Base-by-base conservation (phyloP, 2,329 filamentous ascomycete genomes). In the Cadophora gregata region DNA sequence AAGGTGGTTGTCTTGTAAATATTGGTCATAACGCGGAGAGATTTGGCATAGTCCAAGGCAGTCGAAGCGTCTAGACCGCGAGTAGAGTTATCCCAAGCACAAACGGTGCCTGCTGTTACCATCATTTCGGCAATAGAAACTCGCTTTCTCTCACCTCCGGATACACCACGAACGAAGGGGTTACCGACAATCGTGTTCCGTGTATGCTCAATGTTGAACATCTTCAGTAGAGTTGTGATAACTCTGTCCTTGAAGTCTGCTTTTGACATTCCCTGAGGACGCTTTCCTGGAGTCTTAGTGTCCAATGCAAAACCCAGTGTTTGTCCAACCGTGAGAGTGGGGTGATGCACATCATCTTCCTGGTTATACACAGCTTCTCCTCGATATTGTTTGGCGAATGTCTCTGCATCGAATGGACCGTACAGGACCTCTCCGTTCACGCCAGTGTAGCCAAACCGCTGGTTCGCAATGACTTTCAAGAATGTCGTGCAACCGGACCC, bases 191-290 rank as follows among this genome's bases (percentile, higher is more conserved):
- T 88, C 0, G 94, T 97, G 76, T 93, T 86, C 61, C 88, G 86
- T 0, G 93, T 96, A 78, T 97, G 93, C 77, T 94, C 91, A 63
- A 97, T 97, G 76, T 95, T 96, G 83, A 97, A 96, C 91, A 96
- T 96, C 75, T 92, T 93, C 61, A 97, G 82, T 67, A 97, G 83
- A 74, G 90, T 86, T 21, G 87, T 84, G 68, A 94, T 84, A 65
- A 96, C 88, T 72, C 88, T 88, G 59, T 91, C 84, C 81, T 94
- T 94, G 81, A 95, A 95, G 19, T 91, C 88, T 6, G 80, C 77
- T 77, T 91, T 91, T 47, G 86, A 88, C 72, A 96, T 85, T 25
- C 92, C 92, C 4, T 84, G 86, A 0, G 92, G 91, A 56, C 93
- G 84, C 78, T 94, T 93, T 19, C 90, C 89, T 6, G 94, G 93